Conservation (phyloP, 1,139 yeast species). For the Yamadazyma sp. region DNA sequence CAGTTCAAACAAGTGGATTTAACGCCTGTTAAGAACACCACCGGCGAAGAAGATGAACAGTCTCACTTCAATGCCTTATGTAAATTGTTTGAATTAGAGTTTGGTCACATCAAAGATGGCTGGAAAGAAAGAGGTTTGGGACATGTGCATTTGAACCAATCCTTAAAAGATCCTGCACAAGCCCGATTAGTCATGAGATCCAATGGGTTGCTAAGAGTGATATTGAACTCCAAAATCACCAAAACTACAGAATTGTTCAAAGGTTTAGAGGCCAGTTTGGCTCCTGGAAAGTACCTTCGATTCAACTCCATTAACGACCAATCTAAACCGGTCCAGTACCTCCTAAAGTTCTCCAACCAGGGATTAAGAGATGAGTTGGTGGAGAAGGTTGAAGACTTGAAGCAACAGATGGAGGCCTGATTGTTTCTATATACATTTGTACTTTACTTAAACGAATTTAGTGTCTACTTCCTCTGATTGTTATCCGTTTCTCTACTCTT, state of each 20-base stretch:
- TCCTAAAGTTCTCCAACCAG: conserved; percentile 67
- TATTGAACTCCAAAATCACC: conserved; percentile 71
- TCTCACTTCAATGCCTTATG: conserved; percentile 71
- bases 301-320: conserved; percentile 51
- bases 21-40: conserved; percentile 53
- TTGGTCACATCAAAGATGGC: conserved; percentile 64
- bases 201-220: conserved; percentile 79
- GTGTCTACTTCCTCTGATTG: no score
- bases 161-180: conserved; percentile 29
- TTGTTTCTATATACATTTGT: neutral
- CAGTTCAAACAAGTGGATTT: conserved; percentile 53
- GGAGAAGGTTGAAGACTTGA: conserved; percentile 48
- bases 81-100: conserved; percentile 73
- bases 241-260: conserved; percentile 57
- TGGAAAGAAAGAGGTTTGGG: conserved; percentile 98
- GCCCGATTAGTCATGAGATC: conserved; percentile 85
- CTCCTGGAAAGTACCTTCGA: conserved; percentile 78
- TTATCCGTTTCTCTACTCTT: no score
- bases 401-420: conserved; percentile 15
- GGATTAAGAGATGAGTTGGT: conserved; percentile 60
- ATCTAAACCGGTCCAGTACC: conserved; percentile 76
- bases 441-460: neutral
- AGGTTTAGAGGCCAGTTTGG: conserved; percentile 84
- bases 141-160: conserved; percentile 71
- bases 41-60: conserved; percentile 90